phyloP scores from a whole-genome alignment of 352 stramenopile genomes.

The Phytophthora hybrid region DNA sequence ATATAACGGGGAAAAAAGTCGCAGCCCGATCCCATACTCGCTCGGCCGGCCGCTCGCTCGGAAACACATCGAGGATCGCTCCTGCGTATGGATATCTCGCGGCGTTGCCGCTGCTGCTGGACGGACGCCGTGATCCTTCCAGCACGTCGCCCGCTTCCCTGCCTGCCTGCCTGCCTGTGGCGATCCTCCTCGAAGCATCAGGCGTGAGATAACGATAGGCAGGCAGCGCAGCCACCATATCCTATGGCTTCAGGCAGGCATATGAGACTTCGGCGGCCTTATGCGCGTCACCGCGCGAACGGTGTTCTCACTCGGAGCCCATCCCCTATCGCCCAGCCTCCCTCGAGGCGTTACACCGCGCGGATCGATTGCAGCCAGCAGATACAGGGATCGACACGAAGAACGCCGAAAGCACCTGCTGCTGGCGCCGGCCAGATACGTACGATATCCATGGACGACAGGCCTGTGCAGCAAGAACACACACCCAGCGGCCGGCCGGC shows the following conservation, averaged over 20 bases:
- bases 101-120: too few relatives aligned
- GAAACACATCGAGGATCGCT: constrained; percentile 3
- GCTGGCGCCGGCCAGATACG: background rate
- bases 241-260: background rate
- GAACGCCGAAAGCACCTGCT: background rate
- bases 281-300: background rate
- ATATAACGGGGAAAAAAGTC: background rate
- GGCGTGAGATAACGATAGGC: background rate
- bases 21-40: background rate
- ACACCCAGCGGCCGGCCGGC: background rate
- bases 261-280: constrained; percentile 1
- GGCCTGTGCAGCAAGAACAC: too few relatives aligned
- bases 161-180: too few relatives aligned
- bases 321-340: background rate
- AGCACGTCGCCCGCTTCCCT: too few relatives aligned
- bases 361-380: background rate
- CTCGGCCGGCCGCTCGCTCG: background rate
- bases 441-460: too few relatives aligned
- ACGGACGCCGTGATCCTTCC: too few relatives aligned
- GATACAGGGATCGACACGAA: too few relatives aligned
- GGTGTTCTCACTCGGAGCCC: constrained; percentile 7
- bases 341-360: background rate
- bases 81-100: constrained; percentile 2
- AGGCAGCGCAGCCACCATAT: background rate
- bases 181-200: too few relatives aligned